These are phyloP conservation scores for Solanum hybrid DNA, from an alignment of 305 asterid genomes.

Conservation along the genomic window DNA sequence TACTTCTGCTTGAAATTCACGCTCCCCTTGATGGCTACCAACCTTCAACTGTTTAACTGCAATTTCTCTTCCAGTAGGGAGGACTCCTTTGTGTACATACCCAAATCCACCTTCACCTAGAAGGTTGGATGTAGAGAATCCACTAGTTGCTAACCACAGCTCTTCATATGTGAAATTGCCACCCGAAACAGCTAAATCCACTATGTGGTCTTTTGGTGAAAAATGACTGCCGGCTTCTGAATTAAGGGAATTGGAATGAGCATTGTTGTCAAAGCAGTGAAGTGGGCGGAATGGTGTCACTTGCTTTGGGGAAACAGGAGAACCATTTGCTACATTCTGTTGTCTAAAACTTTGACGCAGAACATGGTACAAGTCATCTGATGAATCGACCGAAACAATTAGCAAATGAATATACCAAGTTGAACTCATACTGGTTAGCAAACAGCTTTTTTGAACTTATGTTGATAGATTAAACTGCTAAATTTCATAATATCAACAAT, in stretches of 20 bases:
- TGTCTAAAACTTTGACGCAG: conserved; percentile 1
- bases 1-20: conserved; percentile 16
- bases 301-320: conserved; percentile 4
- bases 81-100: conserved; percentile 14
- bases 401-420: neutral
- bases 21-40: conserved; percentile 13
- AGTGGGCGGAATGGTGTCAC: neutral
- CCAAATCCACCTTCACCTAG: conserved; percentile 20
- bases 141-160: conserved; percentile 4
- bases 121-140: conserved; percentile 7
- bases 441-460: neutral
- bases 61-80: conserved; percentile 4
- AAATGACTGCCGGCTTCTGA: neutral
- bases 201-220: neutral
- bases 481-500: neutral
- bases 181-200: neutral
- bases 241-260: neutral
- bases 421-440: neutral
- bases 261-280: neutral
- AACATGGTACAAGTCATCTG: conserved; percentile 1
- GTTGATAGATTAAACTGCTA: neutral
- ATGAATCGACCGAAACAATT: neutral
- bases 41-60: conserved; percentile 15
- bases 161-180: conserved; percentile 11
- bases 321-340: neutral